Evolutionary conservation across 2,329 filamentous ascomycete species (phyloP), one percentile per base, ranked within the genome.

Genomic region (Sarocladiaceae sp.): DNA sequence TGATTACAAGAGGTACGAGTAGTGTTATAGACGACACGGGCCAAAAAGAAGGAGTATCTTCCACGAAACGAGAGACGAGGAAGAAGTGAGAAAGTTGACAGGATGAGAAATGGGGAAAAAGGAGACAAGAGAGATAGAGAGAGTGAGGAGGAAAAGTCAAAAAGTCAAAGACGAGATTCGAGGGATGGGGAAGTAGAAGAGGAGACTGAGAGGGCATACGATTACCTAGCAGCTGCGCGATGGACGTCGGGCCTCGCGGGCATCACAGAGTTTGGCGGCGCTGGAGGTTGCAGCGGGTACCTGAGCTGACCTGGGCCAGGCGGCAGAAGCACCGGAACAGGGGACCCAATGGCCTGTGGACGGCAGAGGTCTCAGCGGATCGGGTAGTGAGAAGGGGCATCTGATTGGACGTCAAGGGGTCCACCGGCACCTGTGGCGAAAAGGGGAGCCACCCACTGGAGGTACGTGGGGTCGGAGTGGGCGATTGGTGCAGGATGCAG

Each of bases 11-110:
- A 21, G n/a, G n/a, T n/a, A n/a, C n/a, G n/a, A 16, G 23, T 11
- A 29, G 26, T 29, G 31, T 16, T 20, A 16, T 33, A 29, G 26
- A 9, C 26, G 26, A 15, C 12, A 41, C 9, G 29, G 26, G 19
- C n/a, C 15, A 24, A 18, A 21, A 43, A 43, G 26, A 21, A 43
- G 18, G 27, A 16, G 40, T 16, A 32, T 43, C 26, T 32, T 43
- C 40, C 40, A 43, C 40, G 40, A 43, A 43, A 24, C 40, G 40
- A 43, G 40, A 43, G 40, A 43, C 26, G 40, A 18, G 40, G 26
- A 32, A 43, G 40, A 16, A 43, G 18, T 21, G 19, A 11, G 40
- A 43, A 43, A 9, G n/a, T 29, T n/a, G 40, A 43, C 23, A 13
- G 11, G 20, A 4, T 32, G 26, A 23, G 40, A 27, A 43, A 43